Evolutionary conservation across 768 basidiomycete genomes (phyloP).

Genomic region (Sporobolomyces roseus): DNA sequence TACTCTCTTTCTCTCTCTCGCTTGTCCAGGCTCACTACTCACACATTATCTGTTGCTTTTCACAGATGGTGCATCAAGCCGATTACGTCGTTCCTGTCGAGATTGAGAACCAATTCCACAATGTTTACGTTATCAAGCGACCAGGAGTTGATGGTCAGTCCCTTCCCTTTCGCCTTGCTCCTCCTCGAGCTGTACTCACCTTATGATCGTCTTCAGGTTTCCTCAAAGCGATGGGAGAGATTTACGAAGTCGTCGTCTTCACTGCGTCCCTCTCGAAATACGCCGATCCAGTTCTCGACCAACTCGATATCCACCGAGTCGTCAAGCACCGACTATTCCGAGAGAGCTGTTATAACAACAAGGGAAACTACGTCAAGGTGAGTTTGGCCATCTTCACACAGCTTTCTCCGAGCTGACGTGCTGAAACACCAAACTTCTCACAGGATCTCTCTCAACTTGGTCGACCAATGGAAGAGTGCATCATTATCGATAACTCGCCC

Average conservation of each 20-base stretch:
- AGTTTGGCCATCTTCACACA: too few relatives aligned
- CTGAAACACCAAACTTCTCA: background rate
- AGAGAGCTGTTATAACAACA: constrained; percentile 98
- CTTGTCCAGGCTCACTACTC: constrained; percentile 13
- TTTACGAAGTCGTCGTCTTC: constrained; percentile 96
- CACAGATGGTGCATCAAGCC: constrained; percentile 82
- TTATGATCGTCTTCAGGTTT: constrained; percentile 54
- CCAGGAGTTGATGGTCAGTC: constrained; percentile 77
- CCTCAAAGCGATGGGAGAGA: constrained; percentile 95
- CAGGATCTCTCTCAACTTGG: constrained; percentile 97
- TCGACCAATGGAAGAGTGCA: constrained; percentile 84
- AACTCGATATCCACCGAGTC: constrained; percentile 85
- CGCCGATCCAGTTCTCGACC: constrained; percentile 96
- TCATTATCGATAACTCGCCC: constrained; percentile 98
- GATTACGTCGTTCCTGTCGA: constrained; percentile 99
- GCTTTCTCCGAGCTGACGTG: too few relatives aligned
- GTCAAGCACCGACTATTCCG: constrained; percentile 92
- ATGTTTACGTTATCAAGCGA: constrained; percentile 97
- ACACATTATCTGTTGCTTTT: background rate
- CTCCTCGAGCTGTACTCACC: background rate
- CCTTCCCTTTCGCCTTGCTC: background rate
- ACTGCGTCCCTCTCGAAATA: constrained; percentile 99
- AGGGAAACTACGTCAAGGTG: constrained; percentile 98
- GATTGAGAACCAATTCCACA: constrained; percentile 97
- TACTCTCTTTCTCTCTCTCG: background rate